Base-by-base conservation (phyloP, 2,329 filamentous ascomycete genomes). In the Colletotrichum sp. region DNA sequence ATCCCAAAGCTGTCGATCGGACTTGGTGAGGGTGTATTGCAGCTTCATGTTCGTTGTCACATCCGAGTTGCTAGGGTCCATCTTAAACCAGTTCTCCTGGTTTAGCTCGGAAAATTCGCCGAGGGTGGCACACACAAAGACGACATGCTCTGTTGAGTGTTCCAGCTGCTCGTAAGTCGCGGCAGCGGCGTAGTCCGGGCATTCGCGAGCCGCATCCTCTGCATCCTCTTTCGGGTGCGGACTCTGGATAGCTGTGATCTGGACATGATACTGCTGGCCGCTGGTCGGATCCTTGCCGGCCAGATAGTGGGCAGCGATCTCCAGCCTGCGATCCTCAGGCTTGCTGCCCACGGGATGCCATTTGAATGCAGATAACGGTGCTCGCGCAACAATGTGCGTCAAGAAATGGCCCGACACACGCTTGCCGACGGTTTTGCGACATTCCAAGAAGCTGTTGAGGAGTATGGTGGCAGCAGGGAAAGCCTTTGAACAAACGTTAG, bases 241-340 rank as follows among this genome's bases (percentile, higher is more conserved):
- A 0, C 44, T 49, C 9, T 49, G 44, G 0, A 49, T 49, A 4
- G 44, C 44, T 1, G 44, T 49, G 10, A 49, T 49, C 10, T 49
- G n/a, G 3, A 21, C n/a, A 2, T 49, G 44, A 8, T 49, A 49
- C 6, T 49, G 44, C 44, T 49, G 44, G 10, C 10, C 3, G 10
- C n/a, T 49, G n/a, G 9, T 16, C 10, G 44, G 1, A 13, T 49
- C 3, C 44, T 21, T 49, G 44, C 44, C 44, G 3, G 44, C 44
- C 44, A 49, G n/a, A 21, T 49, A 49, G 44, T 49, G 44, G 5
- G 44, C 18, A 0, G 18, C n/a, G 8, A 49, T 49, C n/a, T 49
- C 44, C 9, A 49, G 44, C 0, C 10, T 49, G 8, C n/a, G 44
- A 10, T 49, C 8, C 9, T 21, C 0, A 10, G 44, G 8, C 2